Evolutionary conservation across 192 early-diverging fungal species (phyloP).

Genomic region (Rhizophlyctis rosea): DNA sequence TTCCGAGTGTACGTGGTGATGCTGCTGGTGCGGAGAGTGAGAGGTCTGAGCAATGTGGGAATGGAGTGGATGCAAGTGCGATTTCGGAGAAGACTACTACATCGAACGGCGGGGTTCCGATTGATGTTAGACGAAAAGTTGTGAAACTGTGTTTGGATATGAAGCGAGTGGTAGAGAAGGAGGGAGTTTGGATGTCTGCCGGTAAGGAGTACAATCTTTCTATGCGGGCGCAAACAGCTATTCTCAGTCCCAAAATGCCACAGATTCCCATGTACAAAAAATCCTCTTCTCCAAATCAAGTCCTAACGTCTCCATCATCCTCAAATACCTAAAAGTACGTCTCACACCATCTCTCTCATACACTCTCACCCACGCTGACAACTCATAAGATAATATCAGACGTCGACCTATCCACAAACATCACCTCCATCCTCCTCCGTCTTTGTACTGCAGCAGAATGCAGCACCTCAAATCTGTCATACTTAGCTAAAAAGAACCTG

Average conservation of each 20-base stretch:
- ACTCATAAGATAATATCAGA: constrained; percentile 29
- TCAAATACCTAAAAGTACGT: constrained; percentile 43
- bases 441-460: constrained; percentile 21
- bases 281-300: constrained; percentile 39
- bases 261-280: constrained; percentile 44
- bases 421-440: constrained; percentile 40
- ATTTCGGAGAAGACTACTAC: not conserved
- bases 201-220: constrained; percentile 2
- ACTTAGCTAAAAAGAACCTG: constrained; percentile 31
- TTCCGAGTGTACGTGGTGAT: too few relatives aligned
- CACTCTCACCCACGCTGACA: not conserved
- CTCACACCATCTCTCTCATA: not conserved
- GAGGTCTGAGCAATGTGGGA: too few relatives aligned
- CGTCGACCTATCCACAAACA: constrained; percentile 37
- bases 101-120: not conserved
- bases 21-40: too few relatives aligned
- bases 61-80: constrained; percentile 9
- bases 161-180: constrained; percentile 50
- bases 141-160: constrained; percentile 39
- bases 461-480: constrained; percentile 27
- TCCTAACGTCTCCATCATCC: constrained; percentile 35
- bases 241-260: not conserved
- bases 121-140: constrained; percentile 30
- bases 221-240: not conserved
- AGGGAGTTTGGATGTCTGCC: constrained; percentile 24